phyloP scores from a whole-genome alignment of 345 rosid species.

The Salix brachista region DNA sequence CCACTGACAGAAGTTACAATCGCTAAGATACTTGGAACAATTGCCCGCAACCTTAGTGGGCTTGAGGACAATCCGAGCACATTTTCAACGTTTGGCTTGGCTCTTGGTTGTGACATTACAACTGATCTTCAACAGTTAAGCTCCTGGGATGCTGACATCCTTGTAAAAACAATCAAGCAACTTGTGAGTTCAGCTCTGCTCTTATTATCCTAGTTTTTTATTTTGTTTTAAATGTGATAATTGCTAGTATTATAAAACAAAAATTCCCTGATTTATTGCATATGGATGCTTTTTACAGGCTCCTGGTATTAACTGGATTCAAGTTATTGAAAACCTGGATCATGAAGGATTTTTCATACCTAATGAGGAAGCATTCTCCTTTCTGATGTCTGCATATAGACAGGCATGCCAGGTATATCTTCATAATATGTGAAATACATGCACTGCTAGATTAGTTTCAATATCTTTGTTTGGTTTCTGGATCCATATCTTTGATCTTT shows the following conservation, averaged over 20 bases:
- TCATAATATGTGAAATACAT: neutral
- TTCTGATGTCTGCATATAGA: constrained; percentile 72
- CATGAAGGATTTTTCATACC: constrained; percentile 83
- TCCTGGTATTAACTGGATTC: constrained; percentile 73
- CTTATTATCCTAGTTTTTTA: neutral
- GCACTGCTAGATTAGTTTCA: neutral
- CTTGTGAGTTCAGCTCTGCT: constrained; percentile 47
- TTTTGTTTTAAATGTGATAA: constrained; percentile 2
- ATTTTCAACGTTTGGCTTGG: constrained; percentile 64
- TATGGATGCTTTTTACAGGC: constrained; percentile 47
- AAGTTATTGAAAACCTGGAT: constrained; percentile 76
- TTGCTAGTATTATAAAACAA: neutral
- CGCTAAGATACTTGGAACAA: constrained; percentile 60
- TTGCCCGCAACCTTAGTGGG: constrained; percentile 46
- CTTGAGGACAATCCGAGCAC: constrained; percentile 53
- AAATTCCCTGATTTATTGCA: neutral
- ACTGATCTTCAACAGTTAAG: constrained; percentile 45
- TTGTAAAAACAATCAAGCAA: constrained; percentile 64
- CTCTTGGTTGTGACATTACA: constrained; percentile 55
- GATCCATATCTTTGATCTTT: constrained; percentile 16
- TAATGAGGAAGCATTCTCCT: constrained; percentile 70
- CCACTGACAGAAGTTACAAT: constrained; percentile 72
- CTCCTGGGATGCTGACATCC: constrained; percentile 78
- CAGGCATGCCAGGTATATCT: constrained; percentile 72
- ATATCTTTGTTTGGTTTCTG: neutral